Base-by-base conservation (phyloP, 2,329 filamentous ascomycete species). In the Bipolaris cookei region DNA sequence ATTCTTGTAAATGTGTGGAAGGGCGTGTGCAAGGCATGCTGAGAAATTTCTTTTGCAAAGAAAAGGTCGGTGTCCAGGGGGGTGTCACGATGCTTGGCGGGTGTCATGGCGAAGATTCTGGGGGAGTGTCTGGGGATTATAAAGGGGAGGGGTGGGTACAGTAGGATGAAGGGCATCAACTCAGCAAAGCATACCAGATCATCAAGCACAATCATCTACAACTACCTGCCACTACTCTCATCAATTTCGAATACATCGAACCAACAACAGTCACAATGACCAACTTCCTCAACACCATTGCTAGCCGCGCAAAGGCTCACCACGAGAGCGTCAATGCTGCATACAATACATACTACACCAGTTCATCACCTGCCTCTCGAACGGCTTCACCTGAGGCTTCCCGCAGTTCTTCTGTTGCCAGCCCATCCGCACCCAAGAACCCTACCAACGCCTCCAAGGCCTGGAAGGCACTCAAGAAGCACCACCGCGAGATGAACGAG, bases 401-500 rank as follows among this genome's bases (percentile, higher is more conserved):
- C 10, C 65, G 61, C 59, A 65, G 59, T 56, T 61, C 62, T 30
- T 64, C 63, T 10, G 54, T 66, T 38, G 52, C 59, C 51, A 55
- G 53, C 44, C 60, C 52, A 43, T 55, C 56, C 28, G 56, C 50
- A 49, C 59, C 50, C 35, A 53, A 65, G 56, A 51, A 52, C 43
- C 54, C 54, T 4, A 65, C 58, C 55, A 70, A 65, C 57, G 56
- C 61, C 38, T 54, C 47, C 61, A 70, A 70, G 53, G 60, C 64
- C 14, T 72, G 68, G 67, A 63, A 67, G 11, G 64, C 66, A n/a
- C 47, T 74, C 52, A 71, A 72, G 61, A 54, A 67, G 56, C 70
- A 73, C 61, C 70, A 72, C 59, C 60, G 66, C 16, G 66, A 66
- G 16, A 68, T 73, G 57, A 73, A 72, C 59, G 63, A 61, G 1